phyloP scores from a whole-genome alignment of 768 basidiomycete genomes.

The Calocybe indica region DNA sequence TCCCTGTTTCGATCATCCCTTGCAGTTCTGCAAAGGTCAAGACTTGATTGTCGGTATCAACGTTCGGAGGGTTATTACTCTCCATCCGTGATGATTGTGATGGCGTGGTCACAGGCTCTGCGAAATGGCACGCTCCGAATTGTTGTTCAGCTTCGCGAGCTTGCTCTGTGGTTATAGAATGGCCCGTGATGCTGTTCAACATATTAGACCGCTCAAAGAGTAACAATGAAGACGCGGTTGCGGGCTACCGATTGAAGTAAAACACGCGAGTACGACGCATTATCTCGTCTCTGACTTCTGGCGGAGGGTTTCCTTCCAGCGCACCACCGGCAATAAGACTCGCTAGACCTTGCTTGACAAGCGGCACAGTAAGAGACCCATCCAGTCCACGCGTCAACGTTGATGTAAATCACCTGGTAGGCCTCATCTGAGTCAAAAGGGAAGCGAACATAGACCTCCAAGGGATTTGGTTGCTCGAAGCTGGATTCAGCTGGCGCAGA shows the following conservation, averaged over 20 bases:
- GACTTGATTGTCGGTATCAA: conserved; percentile 29
- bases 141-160: conserved; percentile 29
- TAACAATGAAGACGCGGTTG: not conserved
- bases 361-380: not conserved
- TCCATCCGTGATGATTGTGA: not conserved
- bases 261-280: conserved; percentile 54
- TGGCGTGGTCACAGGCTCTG: not conserved
- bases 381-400: conserved; percentile 4
- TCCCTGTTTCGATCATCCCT: conserved; percentile 64
- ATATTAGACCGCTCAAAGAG: not conserved
- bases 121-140: not conserved
- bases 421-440: conserved; percentile 51
- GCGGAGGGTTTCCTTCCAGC: conserved; percentile 23
- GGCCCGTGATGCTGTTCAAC: conserved; percentile 30
- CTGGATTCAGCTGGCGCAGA: not conserved
- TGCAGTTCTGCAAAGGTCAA: conserved; percentile 67
- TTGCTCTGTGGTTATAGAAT: conserved; percentile 34
- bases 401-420: conserved; percentile 42
- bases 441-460: conserved; percentile 31
- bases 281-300: conserved; percentile 39
- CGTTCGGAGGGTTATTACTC: not conserved
- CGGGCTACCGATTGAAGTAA: conserved; percentile 60
- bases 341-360: conserved; percentile 58
- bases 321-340: conserved; percentile 43
- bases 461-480: not conserved